Conservation (phyloP, 768 basidiomycete species). For the Phanerochaete carnosa region DNA sequence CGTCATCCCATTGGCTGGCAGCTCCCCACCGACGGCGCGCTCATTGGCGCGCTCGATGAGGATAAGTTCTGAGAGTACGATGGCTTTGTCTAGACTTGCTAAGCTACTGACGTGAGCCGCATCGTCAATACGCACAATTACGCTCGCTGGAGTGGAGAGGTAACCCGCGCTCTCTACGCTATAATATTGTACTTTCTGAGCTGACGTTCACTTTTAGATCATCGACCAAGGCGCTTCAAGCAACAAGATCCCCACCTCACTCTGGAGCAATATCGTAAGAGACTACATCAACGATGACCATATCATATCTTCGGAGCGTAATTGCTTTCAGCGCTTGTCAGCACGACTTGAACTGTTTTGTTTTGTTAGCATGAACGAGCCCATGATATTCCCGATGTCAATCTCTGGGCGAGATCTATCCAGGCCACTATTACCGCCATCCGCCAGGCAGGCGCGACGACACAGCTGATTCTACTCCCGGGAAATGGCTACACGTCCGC, state of each 20-base stretch:
- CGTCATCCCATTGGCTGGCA: slow-evolving; percentile 62
- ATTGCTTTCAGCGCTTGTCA: slow-evolving; percentile 16
- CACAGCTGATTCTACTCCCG: slow-evolving; percentile 57
- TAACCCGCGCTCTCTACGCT: no score
- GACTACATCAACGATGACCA: slow-evolving; percentile 40
- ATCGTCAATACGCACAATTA: slow-evolving; percentile 63
- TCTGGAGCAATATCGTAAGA: slow-evolving; percentile 51
- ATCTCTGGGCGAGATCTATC: slow-evolving; percentile 46
- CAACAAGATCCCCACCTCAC: slow-evolving; percentile 47
- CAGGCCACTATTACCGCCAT: slow-evolving; percentile 61
- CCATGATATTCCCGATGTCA: slow-evolving; percentile 53
- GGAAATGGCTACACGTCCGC: slow-evolving; percentile 58
- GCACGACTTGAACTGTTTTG: no score
- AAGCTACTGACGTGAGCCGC: slow-evolving; percentile 43
- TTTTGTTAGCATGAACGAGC: slow-evolving; percentile 67
- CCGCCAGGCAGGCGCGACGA: no score
- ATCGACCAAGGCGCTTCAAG: slow-evolving; percentile 62
- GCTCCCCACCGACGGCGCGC: slow-evolving; percentile 38
- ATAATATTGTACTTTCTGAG: no score
- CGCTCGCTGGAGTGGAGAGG: slow-evolving; percentile 49
- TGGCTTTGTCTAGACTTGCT: slow-evolving; percentile 44
- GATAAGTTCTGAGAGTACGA: slow-evolving; percentile 49
- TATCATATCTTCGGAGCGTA: slow-evolving; percentile 49
- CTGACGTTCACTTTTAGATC: no score
- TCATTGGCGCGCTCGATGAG: slow-evolving; percentile 38